Base-by-base conservation (phyloP, 2,329 filamentous ascomycete genomes). In the Orbilia blumenaviensis region DNA sequence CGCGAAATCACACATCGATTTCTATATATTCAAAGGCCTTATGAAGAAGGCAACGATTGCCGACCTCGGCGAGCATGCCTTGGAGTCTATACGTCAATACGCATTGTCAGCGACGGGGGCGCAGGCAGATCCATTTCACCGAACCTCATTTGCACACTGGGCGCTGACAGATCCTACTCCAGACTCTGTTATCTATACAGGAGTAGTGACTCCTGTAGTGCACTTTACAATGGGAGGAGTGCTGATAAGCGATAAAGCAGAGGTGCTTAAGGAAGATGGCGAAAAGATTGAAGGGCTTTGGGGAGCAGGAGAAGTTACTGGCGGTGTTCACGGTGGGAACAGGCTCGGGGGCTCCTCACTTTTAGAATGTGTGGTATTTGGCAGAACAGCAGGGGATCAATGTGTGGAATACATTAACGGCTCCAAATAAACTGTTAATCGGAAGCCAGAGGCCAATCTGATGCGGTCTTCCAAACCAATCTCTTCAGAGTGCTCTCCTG, bases 151-250 rank as follows among this genome's bases (percentile, higher is more conserved):
- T 72, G 89, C 88, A 0, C 83, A 85, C 23, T 90, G 89, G 89
- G 82, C 78, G 0, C 80, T 90, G 14, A 82, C 81, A 0, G 84
- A 87, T 12, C 83, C 83, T 3, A 84, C 83, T 36, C 81, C 84
- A 0, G 86, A 89, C 0, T 84, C 86, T 2, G 84, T 87, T 27
- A 83, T 90, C 0, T 89, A 87, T 73, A 81, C 89, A 0, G 89
- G 88, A 0, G 84, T 81, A 0, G 87, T 90, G 0, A 90, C 89
- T 3, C 89, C 89, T 0, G 87, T 90, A 0, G 84, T 88, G 1
- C 89, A 90, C 79, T 90, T 90, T 78, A 90, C 89, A 0, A 90
- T 90, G 89, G 89, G 89, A 3, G 89, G 89, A 0, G 88, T 86
- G 0, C 83, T 86, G 1, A 88, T 90, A 78, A 86, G 88, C 78